Percentiles rank a stretch among this genome's conserved stretches.
Evolutionary conservation across 2,329 filamentous ascomycete species (phyloP).

Genomic region (Verticillium longisporum): DNA sequence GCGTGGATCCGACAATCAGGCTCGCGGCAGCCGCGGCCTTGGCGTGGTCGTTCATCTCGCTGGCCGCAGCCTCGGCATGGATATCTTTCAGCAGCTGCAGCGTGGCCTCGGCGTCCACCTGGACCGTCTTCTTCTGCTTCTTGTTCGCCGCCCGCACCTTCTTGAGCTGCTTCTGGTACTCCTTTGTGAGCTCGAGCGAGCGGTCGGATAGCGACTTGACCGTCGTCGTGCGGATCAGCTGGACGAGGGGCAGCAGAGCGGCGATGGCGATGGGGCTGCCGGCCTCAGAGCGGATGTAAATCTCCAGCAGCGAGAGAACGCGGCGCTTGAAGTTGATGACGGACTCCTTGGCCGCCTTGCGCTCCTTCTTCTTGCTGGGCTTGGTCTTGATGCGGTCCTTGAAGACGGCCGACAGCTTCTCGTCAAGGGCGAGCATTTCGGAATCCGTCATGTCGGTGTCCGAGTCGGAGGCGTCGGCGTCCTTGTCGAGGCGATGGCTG

Average conservation of each 20-base stretch:
- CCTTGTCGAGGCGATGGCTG: slow-evolving; percentile 55
- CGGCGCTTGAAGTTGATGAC: slow-evolving; percentile 94
- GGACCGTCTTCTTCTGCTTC: slow-evolving; percentile 33
- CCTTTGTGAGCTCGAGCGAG: slow-evolving; percentile 63
- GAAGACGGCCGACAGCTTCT: slow-evolving; percentile 79
- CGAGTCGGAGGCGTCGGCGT: slow-evolving; percentile 49
- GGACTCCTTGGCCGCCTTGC: slow-evolving; percentile 79
- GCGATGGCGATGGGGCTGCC: slow-evolving; percentile 60
- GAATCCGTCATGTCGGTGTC: slow-evolving; percentile 90
- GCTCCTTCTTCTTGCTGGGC: slow-evolving; percentile 70
- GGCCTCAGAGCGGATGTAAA: slow-evolving; percentile 76
- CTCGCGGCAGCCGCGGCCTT: slow-evolving; percentile 69
- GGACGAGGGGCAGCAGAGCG: slow-evolving; percentile 69
- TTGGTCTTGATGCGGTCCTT: slow-evolving; percentile 60
- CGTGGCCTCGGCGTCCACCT: slow-evolving; percentile 32
- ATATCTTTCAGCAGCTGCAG: slow-evolving; percentile 57
- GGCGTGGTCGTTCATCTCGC: slow-evolving; percentile 62
- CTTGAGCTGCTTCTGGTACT: slow-evolving; percentile 62
- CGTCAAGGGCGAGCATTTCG: slow-evolving; percentile 86
- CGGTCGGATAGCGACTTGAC: slow-evolving; percentile 71
- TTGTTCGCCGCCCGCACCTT: slow-evolving; percentile 39
- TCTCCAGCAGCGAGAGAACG: slow-evolving; percentile 78
- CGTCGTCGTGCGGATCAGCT: slow-evolving; percentile 67
- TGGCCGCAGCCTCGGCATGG: slow-evolving; percentile 58
- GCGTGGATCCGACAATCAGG: slow-evolving; percentile 57